A percentile compares a stretch with the other conserved stretches of the same genome.
These are phyloP conservation scores for Pyricularia sp. DNA, from an alignment of 2,329 filamentous ascomycete species.

Conservation along the genomic window DNA sequence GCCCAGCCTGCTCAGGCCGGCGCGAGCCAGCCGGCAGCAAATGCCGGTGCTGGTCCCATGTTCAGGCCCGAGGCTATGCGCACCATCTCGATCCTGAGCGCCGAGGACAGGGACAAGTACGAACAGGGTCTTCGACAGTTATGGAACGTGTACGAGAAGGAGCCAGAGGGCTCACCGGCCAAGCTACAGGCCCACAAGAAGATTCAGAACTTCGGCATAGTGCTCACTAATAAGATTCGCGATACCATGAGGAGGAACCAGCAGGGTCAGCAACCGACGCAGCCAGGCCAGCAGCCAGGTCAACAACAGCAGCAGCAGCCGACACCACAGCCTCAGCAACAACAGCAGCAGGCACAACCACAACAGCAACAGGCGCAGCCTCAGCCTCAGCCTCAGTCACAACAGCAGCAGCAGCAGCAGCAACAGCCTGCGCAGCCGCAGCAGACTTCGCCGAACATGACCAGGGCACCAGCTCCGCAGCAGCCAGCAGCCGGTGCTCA, in stretches of 20 bases:
- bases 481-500: constrained; percentile 6
- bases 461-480: constrained; percentile 9
- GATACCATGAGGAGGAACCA: constrained; percentile 8
- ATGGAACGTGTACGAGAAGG: constrained; percentile 42
- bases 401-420: constrained; percentile 11
- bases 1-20: constrained; percentile 12
- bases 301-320: constrained; percentile 13
- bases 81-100: constrained; percentile 36
- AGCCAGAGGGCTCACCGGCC: constrained; percentile 34
- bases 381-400: no score
- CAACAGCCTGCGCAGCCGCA: neutral
- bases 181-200: constrained; percentile 45
- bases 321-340: constrained; percentile 12
- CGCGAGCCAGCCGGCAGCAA: constrained; percentile 2
- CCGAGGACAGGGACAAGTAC: constrained; percentile 49
- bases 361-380: constrained; percentile 12
- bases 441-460: neutral
- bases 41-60: constrained; percentile 21
- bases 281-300: constrained; percentile 12
- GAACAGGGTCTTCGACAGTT: constrained; percentile 44
- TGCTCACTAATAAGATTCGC: constrained; percentile 26
- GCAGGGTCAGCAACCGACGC: constrained; percentile 8
- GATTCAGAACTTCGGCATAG: constrained; percentile 50
- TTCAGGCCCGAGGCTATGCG: constrained; percentile 44
- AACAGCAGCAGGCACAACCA: constrained; percentile 8